Base-by-base conservation (phyloP, 2,329 filamentous ascomycete species). In the Metarhizium brunneum region DNA sequence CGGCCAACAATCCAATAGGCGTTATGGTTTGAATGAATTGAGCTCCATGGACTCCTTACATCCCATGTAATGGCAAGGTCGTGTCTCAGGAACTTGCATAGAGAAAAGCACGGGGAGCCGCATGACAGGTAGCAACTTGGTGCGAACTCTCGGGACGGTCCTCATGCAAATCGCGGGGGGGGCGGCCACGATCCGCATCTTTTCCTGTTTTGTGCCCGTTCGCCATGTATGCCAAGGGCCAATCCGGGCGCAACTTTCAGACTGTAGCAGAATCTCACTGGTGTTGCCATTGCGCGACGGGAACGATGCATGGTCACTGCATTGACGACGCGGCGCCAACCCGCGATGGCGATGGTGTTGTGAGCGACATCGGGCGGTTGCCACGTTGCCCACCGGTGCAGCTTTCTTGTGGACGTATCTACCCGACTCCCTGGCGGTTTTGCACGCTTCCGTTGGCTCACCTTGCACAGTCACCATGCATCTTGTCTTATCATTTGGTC, bases 1-100 rank as follows among this genome's bases (percentile, higher is more conserved):
- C 53, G 52, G 56, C 54, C 58, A 51, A 50, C 54, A 55, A 35
- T 35, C 59, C 59, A 60, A 57, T 59, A 40, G 54, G 54, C 50
- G 54, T 50, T 50, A 53, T 52, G 42, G 11, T 36, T 36, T 45
- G 54, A 50, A 53, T 29, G 35, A 53, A 20, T 25, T 50, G 25
- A 50, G 50, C 54, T 53, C 20, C 42, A 45, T 45, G 20, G 45
- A 29, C 45, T 48, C 45, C 32, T 47, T 53, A 30, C 45, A 49
- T 48, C 40, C 54, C 55, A 59, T 56, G 52, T 52, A 36, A 56
- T 51, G 45, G 35, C 55, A 43, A 47, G 54, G 20, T 16, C 25
- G 16, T 52, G 54, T 55, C 51, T 54, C 55, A 57, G 56, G 55
- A 40, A 57, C 54, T 52, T 58, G 55, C 54, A 56, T 57, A 50